Base-by-base conservation (phyloP, 2,329 filamentous ascomycete genomes). In the Colletotrichum aenigma region DNA sequence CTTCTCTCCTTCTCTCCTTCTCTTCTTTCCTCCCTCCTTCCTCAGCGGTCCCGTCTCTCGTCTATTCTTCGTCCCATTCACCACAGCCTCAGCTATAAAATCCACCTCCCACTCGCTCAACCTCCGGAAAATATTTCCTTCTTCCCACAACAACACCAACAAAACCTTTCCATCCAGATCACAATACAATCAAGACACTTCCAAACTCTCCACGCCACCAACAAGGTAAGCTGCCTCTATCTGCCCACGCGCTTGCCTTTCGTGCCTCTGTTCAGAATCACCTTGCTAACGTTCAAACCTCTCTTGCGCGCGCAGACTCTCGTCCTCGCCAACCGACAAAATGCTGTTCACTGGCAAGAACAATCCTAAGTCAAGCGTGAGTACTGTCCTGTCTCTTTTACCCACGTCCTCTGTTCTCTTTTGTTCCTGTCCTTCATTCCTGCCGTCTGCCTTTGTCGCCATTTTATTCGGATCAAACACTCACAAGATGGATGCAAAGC, bases 1-100 rank as follows among this genome's bases (percentile, higher is more conserved):
- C 43, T 52, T 52, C 43, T 48, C 43, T 48, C 43, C 43, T 52
- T 52, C n/a, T n/a, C 43, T 52, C 21, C 43, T 52, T 52, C n/a
- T n/a, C 43, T 52, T 21, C 43, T 52, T 21, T 52, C 43, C n/a
- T 52, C 10, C 43, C n/a, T 52, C 43, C n/a, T 21, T 52, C 43
- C 43, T 21, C 43, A 13, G n/a, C 43, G 6, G 43, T n/a, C 43
- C n/a, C n/a, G 12, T 52, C 43, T 52, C 43, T 52, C n/a, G n/a
- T 21, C n/a, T 52, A 12, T 52, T 52, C 43, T 52, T 52, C 10
- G 43, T 52, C 43, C 43, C n/a, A 52, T 52, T 52, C n/a, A 52
- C 43, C n/a, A 52, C 18, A 10, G 6, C n/a, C 43, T 21, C 43
- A 52, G 43, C 43, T 52, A 52, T 52, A 52, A 52, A 52, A 52